Base-by-base conservation (phyloP, 441 rosid genomes). In the Erysimum pusillum region DNA sequence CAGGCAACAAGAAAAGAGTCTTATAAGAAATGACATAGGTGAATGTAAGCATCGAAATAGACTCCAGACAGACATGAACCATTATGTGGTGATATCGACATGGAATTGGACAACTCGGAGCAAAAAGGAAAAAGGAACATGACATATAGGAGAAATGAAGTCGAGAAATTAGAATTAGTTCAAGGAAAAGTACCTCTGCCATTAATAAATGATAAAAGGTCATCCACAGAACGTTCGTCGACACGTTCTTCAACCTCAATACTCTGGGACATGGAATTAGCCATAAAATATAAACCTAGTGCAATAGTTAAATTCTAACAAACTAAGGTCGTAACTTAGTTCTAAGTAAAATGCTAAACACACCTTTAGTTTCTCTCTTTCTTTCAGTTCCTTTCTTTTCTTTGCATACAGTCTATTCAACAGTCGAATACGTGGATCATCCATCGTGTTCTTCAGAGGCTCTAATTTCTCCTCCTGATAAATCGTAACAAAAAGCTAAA, bases 191-290 rank as follows among this genome's bases (percentile, higher is more conserved):
- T 86, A 90, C 97, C 93, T 85, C 73, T 91, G 61, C 98, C 91
- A 80, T 93, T 93, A 49, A 91, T 93, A 83, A 84, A 93, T 35
- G 97, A 89, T 76, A 90, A 81, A 38, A 93, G 96, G 48, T 91
- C 98, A 83, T 93, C 98, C 77, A 91, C 97, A 48, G 98, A 93
- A 46, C 96, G 96, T 57, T 90, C 98, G 72, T 93, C 97, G 2
- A 83, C 91, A 67, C 5, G 84, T 46, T 88, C 96, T 83, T 88
- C 93, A 78, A 85, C 87, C 86, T 87, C 96, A 28, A 81, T 78
- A 71, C 75, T 83, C 98, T 93, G 83, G 42, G 76, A 74, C 69
- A 87, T 13, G 66, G 57, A 80, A 60, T 69, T 38, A 64, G 15
- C 56, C 58, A 38, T 48, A 28, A 48, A 12, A 7, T 62, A 53